These are phyloP conservation scores for Musa balbisiana DNA, from an alignment of 202 grass and related monocot species.

Conservation along the genomic window DNA sequence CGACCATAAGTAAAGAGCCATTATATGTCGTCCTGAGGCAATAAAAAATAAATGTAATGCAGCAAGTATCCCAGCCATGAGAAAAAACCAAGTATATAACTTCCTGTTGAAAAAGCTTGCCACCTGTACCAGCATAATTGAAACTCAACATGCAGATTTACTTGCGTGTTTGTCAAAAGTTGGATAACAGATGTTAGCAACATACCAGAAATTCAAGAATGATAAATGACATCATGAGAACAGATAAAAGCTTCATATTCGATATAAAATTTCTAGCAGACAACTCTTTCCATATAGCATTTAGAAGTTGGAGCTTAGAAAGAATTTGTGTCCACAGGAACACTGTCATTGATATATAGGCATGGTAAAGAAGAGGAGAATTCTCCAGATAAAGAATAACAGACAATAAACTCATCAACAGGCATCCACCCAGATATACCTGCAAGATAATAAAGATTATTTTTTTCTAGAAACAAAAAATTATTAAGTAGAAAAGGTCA, in stretches of 20 bases:
- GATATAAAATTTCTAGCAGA: conserved; percentile 48
- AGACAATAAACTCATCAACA: conserved; percentile 59
- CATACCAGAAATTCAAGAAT: conserved; percentile 91
- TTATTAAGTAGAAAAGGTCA: background rate
- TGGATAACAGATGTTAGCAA: background rate
- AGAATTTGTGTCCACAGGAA: conserved; percentile 90
- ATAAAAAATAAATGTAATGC: conserved; percentile 34
- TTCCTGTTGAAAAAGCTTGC: conserved; percentile 92
- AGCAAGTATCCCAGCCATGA: conserved; percentile 57
- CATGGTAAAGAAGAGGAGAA: conserved; percentile 83
- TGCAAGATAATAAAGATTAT: conserved; percentile 23
- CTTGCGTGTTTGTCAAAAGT: conserved; percentile 10
- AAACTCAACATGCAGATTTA: conserved; percentile 11
- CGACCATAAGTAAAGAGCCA: conserved; percentile 59
- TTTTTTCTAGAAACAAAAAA: background rate
- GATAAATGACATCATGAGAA: conserved; percentile 48
- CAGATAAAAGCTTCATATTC: conserved; percentile 52
- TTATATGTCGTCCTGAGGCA: conserved; percentile 41
- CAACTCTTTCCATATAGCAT: conserved; percentile 54
- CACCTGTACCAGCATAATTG: conserved; percentile 47
- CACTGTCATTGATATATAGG: conserved; percentile 79
- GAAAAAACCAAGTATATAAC: conserved; percentile 88
- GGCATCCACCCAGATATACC: conserved; percentile 73
- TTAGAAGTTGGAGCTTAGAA: conserved; percentile 57
- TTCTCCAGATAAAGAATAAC: conserved; percentile 72